Base-by-base conservation (phyloP, 192 early-diverging fungal genomes). In the Diversispora epigaea region DNA sequence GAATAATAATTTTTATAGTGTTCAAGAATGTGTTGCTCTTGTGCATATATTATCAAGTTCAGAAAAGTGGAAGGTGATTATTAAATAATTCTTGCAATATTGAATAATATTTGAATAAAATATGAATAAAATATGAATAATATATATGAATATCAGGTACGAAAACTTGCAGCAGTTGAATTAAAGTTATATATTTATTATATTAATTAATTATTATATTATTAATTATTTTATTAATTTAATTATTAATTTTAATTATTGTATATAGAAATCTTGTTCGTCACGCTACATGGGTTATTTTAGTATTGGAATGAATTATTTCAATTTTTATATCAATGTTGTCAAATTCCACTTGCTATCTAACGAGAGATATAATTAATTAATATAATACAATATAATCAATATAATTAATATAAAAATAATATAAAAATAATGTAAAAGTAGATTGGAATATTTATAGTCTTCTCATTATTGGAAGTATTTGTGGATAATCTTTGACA, bases 141-240 rank as follows among this genome's bases (percentile, higher is more conserved):
- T 25, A 19, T 7, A 19, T 68, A 15, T 54, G 68, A 15, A 25
- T 41, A 25, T 40, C 71, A 83, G 81, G 72, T 97, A 47, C 92
- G 94, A 54, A 93, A 96, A 80, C 83, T 97, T 58, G 91, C 93
- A 41, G 90, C 93, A 4, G 94, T 97, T 32, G 95, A 97, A 85
- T 86, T 93, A 73, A 91, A 60, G 87, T 89, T 43, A 88, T 92
- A 46, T 43, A 67, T 40, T 22, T 12, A 19, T 19, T 25, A 43
- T 45, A 8, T 4, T 1, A n/a, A 17, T 67, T 39, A 14, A 68
- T 11, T 6, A 19, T 44, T 67, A n/a, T 68, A 14, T 45, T 5
- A 40, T 32, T n/a, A 8, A 32, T n/a, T n/a, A n/a, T n/a, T n/a
- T 32, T 32, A 60, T 8, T 19, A 9, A n/a, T n/a, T n/a, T n/a